Percentiles rank a stretch among this genome's conserved stretches.
Evolutionary conservation across 352 stramenopile species (phyloP).

Genomic region (Globisporangium cederbergense): DNA sequence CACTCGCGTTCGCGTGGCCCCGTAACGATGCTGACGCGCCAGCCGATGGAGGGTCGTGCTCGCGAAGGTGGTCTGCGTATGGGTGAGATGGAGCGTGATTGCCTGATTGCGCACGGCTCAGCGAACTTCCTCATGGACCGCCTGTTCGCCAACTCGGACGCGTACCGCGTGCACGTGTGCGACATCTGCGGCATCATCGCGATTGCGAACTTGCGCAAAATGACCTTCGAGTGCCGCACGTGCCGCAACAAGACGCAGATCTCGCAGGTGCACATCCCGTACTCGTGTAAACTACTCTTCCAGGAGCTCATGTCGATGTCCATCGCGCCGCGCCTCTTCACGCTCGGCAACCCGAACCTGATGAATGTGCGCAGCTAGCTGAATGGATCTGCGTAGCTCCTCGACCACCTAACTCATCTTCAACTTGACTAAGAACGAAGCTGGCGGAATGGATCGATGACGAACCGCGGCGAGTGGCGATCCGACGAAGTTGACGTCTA

Average conservation of each 20-base stretch:
- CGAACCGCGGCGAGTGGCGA: neutral
- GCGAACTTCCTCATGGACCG: constrained; percentile 99
- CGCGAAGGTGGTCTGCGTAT: constrained; percentile 98
- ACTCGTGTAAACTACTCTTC: constrained; percentile 99
- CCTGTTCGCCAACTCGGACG: constrained; percentile 99
- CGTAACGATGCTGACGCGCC: constrained; percentile 97
- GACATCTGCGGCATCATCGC: constrained; percentile 98
- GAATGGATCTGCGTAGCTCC: neutral
- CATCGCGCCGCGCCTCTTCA: constrained; percentile 98
- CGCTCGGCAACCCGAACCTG: constrained; percentile 78
- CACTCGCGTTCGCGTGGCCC: constrained; percentile 94
- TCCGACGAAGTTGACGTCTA: too few relatives aligned
- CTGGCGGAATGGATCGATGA: neutral
- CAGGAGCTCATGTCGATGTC: constrained; percentile 99
- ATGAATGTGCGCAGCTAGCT: constrained; percentile 36
- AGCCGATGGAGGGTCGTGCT: constrained; percentile 98
- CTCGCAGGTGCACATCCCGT: constrained; percentile 97
- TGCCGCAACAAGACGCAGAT: constrained; percentile 95
- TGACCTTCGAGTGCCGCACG: constrained; percentile 97
- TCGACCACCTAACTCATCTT: neutral
- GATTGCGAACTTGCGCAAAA: constrained; percentile 98
- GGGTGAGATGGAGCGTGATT: constrained; percentile 99
- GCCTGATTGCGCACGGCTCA: constrained; percentile 98
- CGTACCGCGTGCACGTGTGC: constrained; percentile 99
- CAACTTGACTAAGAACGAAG: neutral